Percentiles rank a stretch among this genome's conserved stretches.
phyloP scores from a whole-genome alignment of 1,284 basidiomycete species.

The Exobasidium cylindrosporum region DNA sequence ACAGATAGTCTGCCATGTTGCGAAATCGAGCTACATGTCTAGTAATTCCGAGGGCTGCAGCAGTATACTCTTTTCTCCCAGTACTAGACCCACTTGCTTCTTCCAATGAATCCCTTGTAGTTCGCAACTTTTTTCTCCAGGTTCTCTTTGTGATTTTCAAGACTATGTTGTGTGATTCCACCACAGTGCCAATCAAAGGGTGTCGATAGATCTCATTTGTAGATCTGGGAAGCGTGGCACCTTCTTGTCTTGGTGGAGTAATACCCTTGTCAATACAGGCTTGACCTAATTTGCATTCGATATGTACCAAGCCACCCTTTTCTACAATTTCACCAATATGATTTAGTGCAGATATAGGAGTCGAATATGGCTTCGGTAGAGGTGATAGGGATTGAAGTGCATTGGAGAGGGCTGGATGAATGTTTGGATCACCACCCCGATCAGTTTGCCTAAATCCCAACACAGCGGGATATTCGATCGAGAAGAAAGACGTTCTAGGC shows the following conservation, averaged over 20 bases:
- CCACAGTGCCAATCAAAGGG: constrained; percentile 28
- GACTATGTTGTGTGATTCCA: constrained; percentile 34
- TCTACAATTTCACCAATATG: constrained; percentile 30
- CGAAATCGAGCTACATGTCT: constrained; percentile 83
- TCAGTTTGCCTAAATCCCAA: neutral
- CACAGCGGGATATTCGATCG: constrained; percentile 47
- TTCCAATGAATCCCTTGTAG: neutral
- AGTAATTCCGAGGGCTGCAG: constrained; percentile 72
- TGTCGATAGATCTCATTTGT: constrained; percentile 17
- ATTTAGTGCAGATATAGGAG: constrained; percentile 24
- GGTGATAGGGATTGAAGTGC: constrained; percentile 36
- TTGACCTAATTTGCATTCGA: constrained; percentile 40
- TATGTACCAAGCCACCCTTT: constrained; percentile 19
- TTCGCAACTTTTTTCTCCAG: constrained; percentile 34
- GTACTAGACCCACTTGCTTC: too few relatives aligned
- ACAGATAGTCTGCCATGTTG: constrained; percentile 49
- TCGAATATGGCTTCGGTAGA: constrained; percentile 25
- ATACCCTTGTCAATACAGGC: neutral
- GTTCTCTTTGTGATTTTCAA: constrained; percentile 27
- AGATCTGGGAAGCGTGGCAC: neutral
- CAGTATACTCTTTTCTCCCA: constrained; percentile 64
- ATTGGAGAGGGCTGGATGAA: constrained; percentile 21
- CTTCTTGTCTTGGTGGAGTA: neutral
- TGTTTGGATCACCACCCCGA: constrained; percentile 5
- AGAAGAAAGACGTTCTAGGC: constrained; percentile 28